Evolutionary conservation across 495 filamentous ascomycete species (phyloP).

Genomic region (Cladorrhinum samala): DNA sequence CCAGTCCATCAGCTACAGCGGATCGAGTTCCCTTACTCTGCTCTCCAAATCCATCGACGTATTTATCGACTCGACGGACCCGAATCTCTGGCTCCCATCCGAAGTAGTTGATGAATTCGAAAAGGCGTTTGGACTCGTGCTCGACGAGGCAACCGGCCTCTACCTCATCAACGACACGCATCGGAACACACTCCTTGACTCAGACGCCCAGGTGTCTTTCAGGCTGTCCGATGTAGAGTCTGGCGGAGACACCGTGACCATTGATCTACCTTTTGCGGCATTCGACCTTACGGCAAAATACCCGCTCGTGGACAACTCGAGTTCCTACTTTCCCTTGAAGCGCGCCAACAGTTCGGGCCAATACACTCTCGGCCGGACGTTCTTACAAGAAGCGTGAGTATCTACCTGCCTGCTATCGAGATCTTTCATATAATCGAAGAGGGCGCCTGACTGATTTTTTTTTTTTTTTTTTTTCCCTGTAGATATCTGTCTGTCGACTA

Average conservation of each 20-base stretch:
- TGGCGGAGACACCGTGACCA: slow-evolving; percentile 38
- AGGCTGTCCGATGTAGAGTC: slow-evolving; percentile 36
- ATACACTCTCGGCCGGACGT: slow-evolving; percentile 50
- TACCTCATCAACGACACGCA: slow-evolving; percentile 46
- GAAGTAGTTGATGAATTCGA: slow-evolving; percentile 50
- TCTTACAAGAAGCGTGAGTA: slow-evolving; percentile 49
- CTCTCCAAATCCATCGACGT: slow-evolving; percentile 31
- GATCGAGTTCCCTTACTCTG: slow-evolving; percentile 23
- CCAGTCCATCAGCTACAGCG: slow-evolving; percentile 39
- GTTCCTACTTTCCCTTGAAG: slow-evolving; percentile 49
- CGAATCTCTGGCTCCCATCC: slow-evolving; percentile 51
- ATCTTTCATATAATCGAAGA: no score
- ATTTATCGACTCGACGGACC: slow-evolving; percentile 49
- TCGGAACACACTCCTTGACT: slow-evolving; percentile 36
- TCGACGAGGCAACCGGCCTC: slow-evolving; percentile 36
- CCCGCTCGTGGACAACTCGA: slow-evolving; percentile 31
- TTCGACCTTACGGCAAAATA: slow-evolving; percentile 45
- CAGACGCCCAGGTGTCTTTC: slow-evolving; percentile 48
- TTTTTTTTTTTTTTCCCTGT: no score
- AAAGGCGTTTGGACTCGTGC: slow-evolving; percentile 43
- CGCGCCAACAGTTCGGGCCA: slow-evolving; percentile 44
- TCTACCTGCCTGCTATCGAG: not conserved
- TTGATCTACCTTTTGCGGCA: slow-evolving; percentile 47
- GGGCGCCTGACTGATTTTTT: no score
- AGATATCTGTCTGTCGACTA: slow-evolving; percentile 44